These are phyloP conservation scores for Fusarium globosum DNA, from an alignment of 2,329 filamentous ascomycete genomes.

Conservation along the genomic window DNA sequence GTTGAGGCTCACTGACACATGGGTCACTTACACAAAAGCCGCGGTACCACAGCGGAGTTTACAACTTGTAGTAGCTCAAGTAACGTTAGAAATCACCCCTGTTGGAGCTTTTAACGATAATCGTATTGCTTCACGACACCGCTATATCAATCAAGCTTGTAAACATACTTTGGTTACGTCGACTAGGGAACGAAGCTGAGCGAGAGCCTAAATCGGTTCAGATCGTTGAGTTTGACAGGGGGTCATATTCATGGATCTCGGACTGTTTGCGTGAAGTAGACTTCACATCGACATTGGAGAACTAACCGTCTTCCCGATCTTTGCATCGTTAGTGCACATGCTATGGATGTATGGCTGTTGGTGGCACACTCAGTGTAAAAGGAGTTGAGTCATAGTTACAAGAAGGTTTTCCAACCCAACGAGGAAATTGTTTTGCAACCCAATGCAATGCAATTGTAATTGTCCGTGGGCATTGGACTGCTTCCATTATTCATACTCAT, in stretches of 20 bases:
- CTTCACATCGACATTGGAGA: conserved; percentile 4
- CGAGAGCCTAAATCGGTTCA: conserved; percentile 30
- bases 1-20: conserved; percentile 7
- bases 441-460: neutral
- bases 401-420: neutral
- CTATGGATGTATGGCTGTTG: neutral
- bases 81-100: neutral
- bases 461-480: neutral
- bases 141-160: neutral
- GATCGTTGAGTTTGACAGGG: conserved; percentile 26
- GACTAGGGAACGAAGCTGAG: conserved; percentile 21
- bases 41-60: neutral
- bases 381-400: conserved; percentile 10
- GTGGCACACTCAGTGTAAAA: conserved; percentile 1
- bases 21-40: conserved; percentile 12
- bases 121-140: neutral
- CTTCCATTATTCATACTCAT: neutral
- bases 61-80: neutral
- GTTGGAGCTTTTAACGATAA: neutral
- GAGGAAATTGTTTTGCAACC: conserved; percentile 1
- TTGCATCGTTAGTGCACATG: conserved; percentile 15
- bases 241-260: conserved; percentile 13
- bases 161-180: neutral
- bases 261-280: neutral
- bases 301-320: conserved; percentile 10